Evolutionary conservation across 2,329 filamentous ascomycete genomes (phyloP), one percentile per base, ranked within the genome.

Genomic region (Cytospora schulzeri): DNA sequence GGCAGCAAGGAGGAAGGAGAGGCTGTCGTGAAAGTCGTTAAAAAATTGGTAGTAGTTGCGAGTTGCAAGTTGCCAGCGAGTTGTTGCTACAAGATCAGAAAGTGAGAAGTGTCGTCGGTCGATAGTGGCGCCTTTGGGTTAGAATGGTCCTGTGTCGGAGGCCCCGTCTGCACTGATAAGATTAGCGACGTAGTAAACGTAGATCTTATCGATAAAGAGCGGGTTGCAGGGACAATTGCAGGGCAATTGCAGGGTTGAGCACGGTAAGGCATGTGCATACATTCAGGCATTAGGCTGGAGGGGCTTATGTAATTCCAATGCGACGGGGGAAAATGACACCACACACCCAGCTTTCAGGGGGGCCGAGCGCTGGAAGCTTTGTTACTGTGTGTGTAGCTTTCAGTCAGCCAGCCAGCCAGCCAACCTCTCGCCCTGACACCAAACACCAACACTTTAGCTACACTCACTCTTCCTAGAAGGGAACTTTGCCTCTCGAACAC

Each of bases 241-340:
- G n/a, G n/a, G n/a, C n/a, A n/a, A n/a, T n/a, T n/a, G n/a, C n/a
- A n/a, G n/a, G n/a, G n/a, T n/a, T n/a, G n/a, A n/a, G n/a, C n/a
- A n/a, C n/a, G n/a, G n/a, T n/a, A n/a, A n/a, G n/a, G n/a, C n/a
- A n/a, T n/a, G n/a, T n/a, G n/a, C n/a, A n/a, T n/a, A n/a, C n/a
- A n/a, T n/a, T n/a, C n/a, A n/a, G n/a, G n/a, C n/a, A n/a, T n/a
- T n/a, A n/a, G n/a, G n/a, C n/a, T n/a, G n/a, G n/a, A n/a, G n/a
- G 17, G 48, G 38, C 15, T 41, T 41, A 41, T 41, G 38, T 41
- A 41, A 41, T 17, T 5, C 35, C 8, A 15, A n/a, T 41, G 38
- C 17, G 38, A 41, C 33, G 26, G n/a, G n/a, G 15, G 58, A 60
- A 60, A 45, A 54, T 60, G 58, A 60, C 58, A 60, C 48, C 50